Percentiles rank a stretch among this genome's conserved stretches.
phyloP scores from a whole-genome alignment of 2,329 filamentous ascomycete species.

The Neonectria sp. region DNA sequence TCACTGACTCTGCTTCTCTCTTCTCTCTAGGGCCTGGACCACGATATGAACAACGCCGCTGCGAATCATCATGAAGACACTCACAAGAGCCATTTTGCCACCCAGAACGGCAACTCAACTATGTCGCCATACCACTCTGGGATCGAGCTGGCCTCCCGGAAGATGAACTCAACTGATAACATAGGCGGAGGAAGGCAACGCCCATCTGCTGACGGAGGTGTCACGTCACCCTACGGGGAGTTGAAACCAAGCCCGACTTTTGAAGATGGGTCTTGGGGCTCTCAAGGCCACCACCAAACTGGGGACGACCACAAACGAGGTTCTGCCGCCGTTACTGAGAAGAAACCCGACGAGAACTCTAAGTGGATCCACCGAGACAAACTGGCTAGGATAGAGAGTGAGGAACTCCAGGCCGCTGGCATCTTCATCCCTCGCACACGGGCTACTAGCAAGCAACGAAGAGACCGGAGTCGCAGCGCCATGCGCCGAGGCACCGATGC shows the following conservation, averaged over 20 bases:
- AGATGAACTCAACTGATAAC: conserved; percentile 56
- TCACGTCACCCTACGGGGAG: conserved; percentile 45
- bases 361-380: conserved; percentile 93
- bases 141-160: conserved; percentile 51
- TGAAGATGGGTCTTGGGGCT: conserved; percentile 40
- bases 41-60: conserved; percentile 34
- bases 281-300: conserved; percentile 36
- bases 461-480: conserved; percentile 55
- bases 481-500: conserved; percentile 52
- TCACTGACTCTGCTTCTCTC: conserved; percentile 33
- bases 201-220: conserved; percentile 41
- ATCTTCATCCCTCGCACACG: conserved; percentile 72
- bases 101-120: conserved; percentile 47
- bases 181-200: conserved; percentile 45
- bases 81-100: conserved; percentile 34
- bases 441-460: conserved; percentile 65
- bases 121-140: conserved; percentile 43
- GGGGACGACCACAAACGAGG: conserved; percentile 46
- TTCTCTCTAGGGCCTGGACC: conserved; percentile 38
- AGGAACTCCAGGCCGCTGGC: conserved; percentile 85
- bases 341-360: conserved; percentile 65
- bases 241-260: conserved; percentile 41
- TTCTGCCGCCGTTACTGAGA: conserved; percentile 45
- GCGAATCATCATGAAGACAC: conserved; percentile 37
- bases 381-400: conserved; percentile 83